Base-by-base conservation (phyloP, 768 basidiomycete genomes). In the Lactarius indigo region DNA sequence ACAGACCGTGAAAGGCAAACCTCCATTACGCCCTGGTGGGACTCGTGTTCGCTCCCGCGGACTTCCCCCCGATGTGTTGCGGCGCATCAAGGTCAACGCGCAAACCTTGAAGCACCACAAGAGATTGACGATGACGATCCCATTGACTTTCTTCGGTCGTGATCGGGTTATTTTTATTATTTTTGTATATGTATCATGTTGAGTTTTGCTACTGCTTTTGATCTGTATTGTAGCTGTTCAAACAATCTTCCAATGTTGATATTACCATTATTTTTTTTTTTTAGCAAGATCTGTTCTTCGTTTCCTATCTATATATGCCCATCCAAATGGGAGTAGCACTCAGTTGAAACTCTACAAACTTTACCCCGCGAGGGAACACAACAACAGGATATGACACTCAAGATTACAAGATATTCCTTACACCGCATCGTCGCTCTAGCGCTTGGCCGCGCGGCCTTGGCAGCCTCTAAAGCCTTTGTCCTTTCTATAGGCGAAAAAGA, bases 91-190 rank as follows among this genome's bases (percentile, higher is more conserved):
- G 18, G 26, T 18, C 18, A 63, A 58, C 28, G 66, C 61, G 12
- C 66, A n/a, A 17, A 31, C 18, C 50, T 30, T 52, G 56, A 41
- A 9, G 57, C 41, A 23, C n/a, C 35, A 10, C 23, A 55, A 17
- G 64, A 60, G 5, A 15, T 58, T 31, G 66, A 67, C 26, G 66
- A 63, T 12, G 66, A 67, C 57, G 66, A 67, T 55, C 66, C 62
- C 28, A 67, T 67, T 31, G 57, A 67, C 57, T 67, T 67, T 33
- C 62, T 67, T 59, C 62, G 66, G 4, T 67, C 17, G 6, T 63
- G 57, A 23, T 39, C n/a, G 7, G 6, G 17, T 55, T 17, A 26
- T 30, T 30, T 54, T 54, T 15, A 17, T 54, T 54, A n/a, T 30
- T 30, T 18, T 3, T 17, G 28, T 50, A 15, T 17, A n/a, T 42